Conservation (phyloP, 2,329 filamentous ascomycete genomes). For the Triangularia verruculosa region DNA sequence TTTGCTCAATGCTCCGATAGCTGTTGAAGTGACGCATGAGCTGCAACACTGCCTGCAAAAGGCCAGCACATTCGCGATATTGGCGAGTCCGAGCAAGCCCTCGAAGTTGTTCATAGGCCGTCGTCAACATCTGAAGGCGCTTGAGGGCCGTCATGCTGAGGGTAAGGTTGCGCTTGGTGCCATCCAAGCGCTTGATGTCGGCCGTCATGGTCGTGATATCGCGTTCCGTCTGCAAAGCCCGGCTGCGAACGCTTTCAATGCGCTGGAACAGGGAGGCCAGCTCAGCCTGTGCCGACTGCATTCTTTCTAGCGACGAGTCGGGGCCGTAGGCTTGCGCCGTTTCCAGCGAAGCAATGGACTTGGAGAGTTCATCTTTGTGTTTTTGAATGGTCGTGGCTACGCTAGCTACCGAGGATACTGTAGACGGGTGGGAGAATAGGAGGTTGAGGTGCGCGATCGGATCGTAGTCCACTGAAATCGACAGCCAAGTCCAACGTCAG, state of each 20-base stretch:
- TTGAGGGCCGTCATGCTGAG: slow-evolving; percentile 98
- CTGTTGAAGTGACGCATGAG: slow-evolving; percentile 98
- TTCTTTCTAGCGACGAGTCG: slow-evolving; percentile 82
- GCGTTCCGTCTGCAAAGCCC: slow-evolving; percentile 88
- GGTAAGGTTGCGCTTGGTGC: slow-evolving; percentile 93
- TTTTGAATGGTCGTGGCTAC: slow-evolving; percentile 71
- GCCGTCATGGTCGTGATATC: slow-evolving; percentile 98
- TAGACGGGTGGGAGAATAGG: slow-evolving; percentile 86
- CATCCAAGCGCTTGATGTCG: slow-evolving; percentile 95
- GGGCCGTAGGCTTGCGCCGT: slow-evolving; percentile 80
- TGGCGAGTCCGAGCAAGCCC: slow-evolving; percentile 80
- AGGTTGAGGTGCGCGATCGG: slow-evolving; percentile 90
- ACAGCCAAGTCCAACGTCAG: background rate
- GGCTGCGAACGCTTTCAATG: slow-evolving; percentile 87
- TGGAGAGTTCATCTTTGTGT: slow-evolving; percentile 79
- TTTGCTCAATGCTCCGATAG: slow-evolving; percentile 96
- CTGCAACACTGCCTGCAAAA: slow-evolving; percentile 92
- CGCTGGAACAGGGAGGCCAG: slow-evolving; percentile 87
- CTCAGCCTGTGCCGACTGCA: slow-evolving; percentile 87
- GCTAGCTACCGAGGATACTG: slow-evolving; percentile 70
- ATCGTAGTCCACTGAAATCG: slow-evolving; percentile 71
- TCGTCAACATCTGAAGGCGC: slow-evolving; percentile 95
- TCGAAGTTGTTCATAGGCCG: slow-evolving; percentile 94
- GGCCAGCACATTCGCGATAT: slow-evolving; percentile 89
- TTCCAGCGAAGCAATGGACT: slow-evolving; percentile 70